Percentiles rank a stretch among this genome's conserved stretches.
phyloP scores from a whole-genome alignment of 345 rosid species.

The Mangifera indica region DNA sequence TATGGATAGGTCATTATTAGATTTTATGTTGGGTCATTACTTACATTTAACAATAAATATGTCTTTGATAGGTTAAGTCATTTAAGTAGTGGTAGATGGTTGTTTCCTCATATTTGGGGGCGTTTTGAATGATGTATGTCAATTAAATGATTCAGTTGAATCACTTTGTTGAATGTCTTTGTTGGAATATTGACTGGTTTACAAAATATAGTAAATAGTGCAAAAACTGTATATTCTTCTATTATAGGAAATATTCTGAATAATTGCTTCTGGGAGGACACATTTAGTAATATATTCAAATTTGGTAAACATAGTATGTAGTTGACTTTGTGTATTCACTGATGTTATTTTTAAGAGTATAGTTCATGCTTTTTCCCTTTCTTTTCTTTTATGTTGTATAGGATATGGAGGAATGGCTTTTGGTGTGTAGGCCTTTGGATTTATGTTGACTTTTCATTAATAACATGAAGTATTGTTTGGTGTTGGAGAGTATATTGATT shows the following conservation, averaged over 20 bases:
- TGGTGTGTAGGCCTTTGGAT: not conserved
- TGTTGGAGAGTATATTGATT: not conserved
- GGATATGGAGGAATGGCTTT: not conserved
- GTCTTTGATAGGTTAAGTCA: not conserved
- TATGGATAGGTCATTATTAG: not conserved
- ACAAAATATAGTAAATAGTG: too few species aligned
- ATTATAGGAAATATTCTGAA: not conserved
- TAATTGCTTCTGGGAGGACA: not conserved
- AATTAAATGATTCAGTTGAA: not conserved
- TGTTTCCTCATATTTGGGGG: not conserved
- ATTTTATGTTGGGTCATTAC: not conserved
- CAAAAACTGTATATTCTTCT: not conserved
- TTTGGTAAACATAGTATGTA: not conserved
- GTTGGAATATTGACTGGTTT: not conserved
- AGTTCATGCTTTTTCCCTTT: not conserved
- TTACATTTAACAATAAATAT: not conserved
- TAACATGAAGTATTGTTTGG: too few species aligned
- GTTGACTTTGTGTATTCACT: not conserved
- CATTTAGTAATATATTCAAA: not conserved
- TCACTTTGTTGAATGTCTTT: not conserved
- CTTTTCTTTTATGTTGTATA: not conserved
- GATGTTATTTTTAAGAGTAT: not conserved
- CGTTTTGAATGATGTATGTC: not conserved
- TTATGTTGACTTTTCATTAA: too few species aligned
- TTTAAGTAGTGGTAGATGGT: not conserved